Conservation (phyloP, 2,329 filamentous ascomycete species). For the Stylonectria norvegica region DNA sequence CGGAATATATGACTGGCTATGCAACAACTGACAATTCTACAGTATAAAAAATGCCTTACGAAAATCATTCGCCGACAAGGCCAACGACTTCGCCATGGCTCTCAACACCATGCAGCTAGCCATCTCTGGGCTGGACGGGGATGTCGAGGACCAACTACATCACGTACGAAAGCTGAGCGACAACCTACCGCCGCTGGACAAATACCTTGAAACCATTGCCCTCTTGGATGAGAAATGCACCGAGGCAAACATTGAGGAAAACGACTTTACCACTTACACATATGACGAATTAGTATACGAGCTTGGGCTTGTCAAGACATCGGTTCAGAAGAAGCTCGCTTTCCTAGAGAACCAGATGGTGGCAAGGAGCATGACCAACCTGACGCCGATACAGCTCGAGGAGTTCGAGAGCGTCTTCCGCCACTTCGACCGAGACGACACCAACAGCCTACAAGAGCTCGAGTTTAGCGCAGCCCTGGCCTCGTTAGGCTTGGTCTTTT, state of each 20-base stretch:
- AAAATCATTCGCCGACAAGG: slow-evolving; percentile 92
- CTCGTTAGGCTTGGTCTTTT: slow-evolving; percentile 92
- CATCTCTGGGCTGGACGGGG: slow-evolving; percentile 94
- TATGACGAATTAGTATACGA: slow-evolving; percentile 96
- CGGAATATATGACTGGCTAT: neutral
- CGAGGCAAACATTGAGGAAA: slow-evolving; percentile 98
- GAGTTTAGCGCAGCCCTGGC: slow-evolving; percentile 95
- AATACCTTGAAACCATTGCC: slow-evolving; percentile 84
- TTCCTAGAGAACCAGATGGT: slow-evolving; percentile 99
- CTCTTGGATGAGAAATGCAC: slow-evolving; percentile 83
- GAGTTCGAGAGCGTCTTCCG: slow-evolving; percentile 98
- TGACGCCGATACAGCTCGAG: slow-evolving; percentile 96
- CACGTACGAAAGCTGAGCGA: slow-evolving; percentile 83
- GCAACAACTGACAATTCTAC: slow-evolving; percentile 26
- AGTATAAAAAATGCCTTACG: slow-evolving; percentile 94
- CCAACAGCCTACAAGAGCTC: slow-evolving; percentile 85
- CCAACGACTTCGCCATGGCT: slow-evolving; percentile 94
- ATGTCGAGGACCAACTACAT: slow-evolving; percentile 88
- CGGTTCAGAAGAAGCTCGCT: slow-evolving; percentile 90
- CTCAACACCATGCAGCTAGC: slow-evolving; percentile 92
- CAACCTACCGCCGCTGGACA: slow-evolving; percentile 83
- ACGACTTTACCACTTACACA: slow-evolving; percentile 99
- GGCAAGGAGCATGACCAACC: slow-evolving; percentile 95
- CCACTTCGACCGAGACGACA: slow-evolving; percentile 92
- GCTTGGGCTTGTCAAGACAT: slow-evolving; percentile 83